These are phyloP conservation scores for Crithidia bombi DNA, from an alignment of 208 protist genomes.

Conservation along the genomic window DNA sequence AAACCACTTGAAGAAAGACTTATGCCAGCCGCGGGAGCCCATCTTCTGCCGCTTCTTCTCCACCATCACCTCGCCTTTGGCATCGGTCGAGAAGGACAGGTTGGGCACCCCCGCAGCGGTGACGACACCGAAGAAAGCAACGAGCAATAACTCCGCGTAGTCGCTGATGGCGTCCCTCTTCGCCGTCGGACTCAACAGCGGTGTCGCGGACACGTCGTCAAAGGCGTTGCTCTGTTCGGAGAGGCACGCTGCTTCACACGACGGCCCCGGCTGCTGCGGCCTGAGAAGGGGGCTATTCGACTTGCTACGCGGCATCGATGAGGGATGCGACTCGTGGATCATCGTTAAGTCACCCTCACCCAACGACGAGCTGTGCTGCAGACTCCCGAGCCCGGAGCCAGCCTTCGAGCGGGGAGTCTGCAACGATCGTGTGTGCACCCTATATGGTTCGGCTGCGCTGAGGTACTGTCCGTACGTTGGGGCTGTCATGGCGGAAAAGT, in stretches of 20 bases:
- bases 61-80: background rate
- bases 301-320: background rate
- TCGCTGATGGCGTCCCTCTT: background rate
- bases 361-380: background rate
- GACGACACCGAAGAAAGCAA: slow-evolving; percentile 22
- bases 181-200: background rate
- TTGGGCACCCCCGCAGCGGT: background rate
- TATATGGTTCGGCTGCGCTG: slow-evolving; percentile 13
- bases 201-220: background rate
- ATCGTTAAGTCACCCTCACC: background rate
- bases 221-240: background rate
- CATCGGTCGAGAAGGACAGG: slow-evolving; percentile 14
- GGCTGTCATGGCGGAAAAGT: background rate
- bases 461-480: slow-evolving; percentile 22
- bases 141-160: slow-evolving; percentile 20
- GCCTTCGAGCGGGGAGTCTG: background rate
- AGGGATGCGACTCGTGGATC: background rate
- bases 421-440: background rate
- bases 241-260: too few relatives aligned
- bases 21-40: background rate
- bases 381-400: background rate
- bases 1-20: slow-evolving; percentile 1
- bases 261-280: background rate
- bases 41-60: slow-evolving; percentile 7
- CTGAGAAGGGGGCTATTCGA: background rate